These are phyloP conservation scores for Eimeria tenella DNA, from an alignment of 169 alveolate species.

Conservation along the genomic window DNA sequence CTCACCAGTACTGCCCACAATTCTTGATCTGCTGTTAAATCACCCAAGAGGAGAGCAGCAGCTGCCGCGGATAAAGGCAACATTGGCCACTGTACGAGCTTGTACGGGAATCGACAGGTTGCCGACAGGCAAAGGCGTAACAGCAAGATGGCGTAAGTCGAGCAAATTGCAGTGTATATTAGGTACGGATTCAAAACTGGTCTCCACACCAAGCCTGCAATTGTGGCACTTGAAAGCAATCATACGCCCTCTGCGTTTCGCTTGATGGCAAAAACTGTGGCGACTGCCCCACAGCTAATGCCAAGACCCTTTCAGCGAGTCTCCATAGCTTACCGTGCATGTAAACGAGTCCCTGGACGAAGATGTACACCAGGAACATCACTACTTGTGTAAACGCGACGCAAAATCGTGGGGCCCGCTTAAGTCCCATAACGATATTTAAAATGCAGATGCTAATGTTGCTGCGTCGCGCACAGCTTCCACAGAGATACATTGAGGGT, in stretches of 20 bases:
- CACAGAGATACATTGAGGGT: not conserved
- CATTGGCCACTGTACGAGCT: conserved; percentile 46
- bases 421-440: conserved; percentile 60
- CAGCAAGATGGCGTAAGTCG: conserved; percentile 70
- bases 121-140: conserved; percentile 77
- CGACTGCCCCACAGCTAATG: not conserved
- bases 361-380: conserved; percentile 61
- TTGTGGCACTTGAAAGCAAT: not conserved
- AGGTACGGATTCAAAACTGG: conserved; percentile 67
- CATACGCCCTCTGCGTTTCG: not conserved
- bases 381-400: conserved; percentile 59
- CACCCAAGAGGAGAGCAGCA: conserved; percentile 36
- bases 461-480: not conserved
- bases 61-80: conserved; percentile 69
- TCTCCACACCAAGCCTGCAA: conserved; percentile 68
- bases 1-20: conserved; percentile 44
- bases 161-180: conserved; percentile 56
- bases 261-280: not conserved
- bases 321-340: conserved; percentile 11
- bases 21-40: conserved; percentile 43
- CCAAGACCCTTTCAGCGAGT: not conserved
- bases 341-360: conserved; percentile 67
- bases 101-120: conserved; percentile 76
- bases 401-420: conserved; percentile 44
- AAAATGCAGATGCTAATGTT: conserved; percentile 42